Percentiles rank a stretch among this genome's conserved stretches.
These are phyloP conservation scores for Phytophthora cryptogea DNA, from an alignment of 352 stramenopile genomes.

Conservation along the genomic window DNA sequence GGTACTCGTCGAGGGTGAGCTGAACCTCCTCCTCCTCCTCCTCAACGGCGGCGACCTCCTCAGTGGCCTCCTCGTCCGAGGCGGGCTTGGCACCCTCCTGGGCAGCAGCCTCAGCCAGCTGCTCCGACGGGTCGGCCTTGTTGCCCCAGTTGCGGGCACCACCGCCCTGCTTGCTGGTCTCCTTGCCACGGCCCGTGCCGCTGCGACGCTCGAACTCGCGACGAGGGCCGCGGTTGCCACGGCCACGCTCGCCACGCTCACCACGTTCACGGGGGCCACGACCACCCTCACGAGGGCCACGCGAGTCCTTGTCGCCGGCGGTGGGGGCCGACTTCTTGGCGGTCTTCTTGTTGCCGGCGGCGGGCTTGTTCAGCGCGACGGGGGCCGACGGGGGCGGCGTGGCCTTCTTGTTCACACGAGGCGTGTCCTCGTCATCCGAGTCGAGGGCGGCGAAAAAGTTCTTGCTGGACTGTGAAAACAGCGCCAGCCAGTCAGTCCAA, in stretches of 20 bases:
- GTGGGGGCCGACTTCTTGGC: conserved; percentile 63
- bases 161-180: conserved; percentile 95
- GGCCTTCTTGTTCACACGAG: conserved; percentile 67
- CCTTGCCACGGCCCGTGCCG: conserved; percentile 95
- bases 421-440: conserved; percentile 80
- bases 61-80: conserved; percentile 52
- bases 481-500: conserved; percentile 17
- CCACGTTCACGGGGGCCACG: conserved; percentile 45
- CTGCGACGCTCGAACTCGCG: conserved; percentile 94
- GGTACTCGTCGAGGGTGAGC: conserved; percentile 82
- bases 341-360: conserved; percentile 83
- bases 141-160: conserved; percentile 97
- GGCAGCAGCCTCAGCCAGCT: conserved; percentile 59
- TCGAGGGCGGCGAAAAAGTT: conserved; percentile 80
- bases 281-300: conserved; percentile 52
- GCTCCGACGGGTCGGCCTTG: conserved; percentile 91
- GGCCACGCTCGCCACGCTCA: conserved; percentile 47
- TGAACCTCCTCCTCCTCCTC: conserved; percentile 89
- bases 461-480: conserved; percentile 46
- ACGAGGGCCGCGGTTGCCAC: conserved; percentile 62
- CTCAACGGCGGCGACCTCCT: conserved; percentile 49
- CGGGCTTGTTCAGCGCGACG: conserved; percentile 83
- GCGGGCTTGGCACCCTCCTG: conserved; percentile 59
- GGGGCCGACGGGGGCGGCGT: conserved; percentile 51
- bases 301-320: conserved; percentile 55